phyloP scores from a whole-genome alignment of 805 yeast genomes.

The Isabelozyma heimii region DNA sequence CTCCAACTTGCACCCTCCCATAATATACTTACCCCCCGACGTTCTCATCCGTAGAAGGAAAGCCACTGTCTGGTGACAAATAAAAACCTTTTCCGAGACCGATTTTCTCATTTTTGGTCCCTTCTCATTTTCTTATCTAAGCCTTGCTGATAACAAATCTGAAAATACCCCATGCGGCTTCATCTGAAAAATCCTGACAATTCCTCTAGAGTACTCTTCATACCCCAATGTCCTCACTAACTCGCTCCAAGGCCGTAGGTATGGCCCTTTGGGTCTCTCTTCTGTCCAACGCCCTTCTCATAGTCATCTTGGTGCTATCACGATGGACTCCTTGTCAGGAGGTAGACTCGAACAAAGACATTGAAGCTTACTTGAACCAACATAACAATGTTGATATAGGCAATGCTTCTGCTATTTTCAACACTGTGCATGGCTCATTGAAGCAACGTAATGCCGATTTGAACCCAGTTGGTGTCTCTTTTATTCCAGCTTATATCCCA shows the following conservation, averaged over 20 bases:
- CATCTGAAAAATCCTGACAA: too few species aligned
- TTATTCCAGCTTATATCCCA: conserved; percentile 60
- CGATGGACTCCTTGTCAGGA: neutral
- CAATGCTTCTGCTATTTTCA: conserved; percentile 57
- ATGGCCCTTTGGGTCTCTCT: neutral
- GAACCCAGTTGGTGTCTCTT: conserved; percentile 55
- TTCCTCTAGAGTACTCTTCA: neutral
- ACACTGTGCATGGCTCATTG: conserved; percentile 50
- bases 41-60: too few species aligned
- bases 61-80: too few species aligned
- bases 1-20: too few species aligned
- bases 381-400: conserved; percentile 26
- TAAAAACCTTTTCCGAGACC: neutral
- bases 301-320: neutral
- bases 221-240: neutral
- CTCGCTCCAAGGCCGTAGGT: neutral
- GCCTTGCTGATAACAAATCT: neutral
- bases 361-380: conserved; percentile 6
- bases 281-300: neutral
- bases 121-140: neutral
- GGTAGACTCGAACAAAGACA: neutral
- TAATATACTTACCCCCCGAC: too few species aligned
- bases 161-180: too few species aligned
- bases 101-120: neutral
- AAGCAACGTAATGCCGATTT: conserved; percentile 51